phyloP scores from a whole-genome alignment of 2,329 filamentous ascomycete genomes.

The Sclerotinia borealis region DNA sequence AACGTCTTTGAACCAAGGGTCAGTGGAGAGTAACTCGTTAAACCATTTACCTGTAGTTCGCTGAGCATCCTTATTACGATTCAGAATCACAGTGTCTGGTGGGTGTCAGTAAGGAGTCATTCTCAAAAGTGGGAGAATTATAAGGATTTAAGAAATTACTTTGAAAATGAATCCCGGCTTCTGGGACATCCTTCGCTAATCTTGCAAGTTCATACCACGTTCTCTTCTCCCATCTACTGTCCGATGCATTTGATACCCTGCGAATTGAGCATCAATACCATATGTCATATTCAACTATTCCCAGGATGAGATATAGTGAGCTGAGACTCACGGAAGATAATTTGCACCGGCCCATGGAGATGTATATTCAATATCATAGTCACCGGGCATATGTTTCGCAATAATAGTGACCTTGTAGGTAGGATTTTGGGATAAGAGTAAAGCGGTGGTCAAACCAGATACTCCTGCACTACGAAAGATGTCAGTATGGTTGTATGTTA shows the following conservation, averaged over 20 bases:
- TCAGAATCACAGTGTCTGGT: constrained; percentile 47
- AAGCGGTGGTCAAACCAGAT: constrained; percentile 58
- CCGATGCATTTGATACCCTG: constrained; percentile 19
- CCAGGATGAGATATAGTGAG: background rate
- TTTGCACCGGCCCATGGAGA: constrained; percentile 88
- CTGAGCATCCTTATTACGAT: constrained; percentile 30
- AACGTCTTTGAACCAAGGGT: constrained; percentile 69
- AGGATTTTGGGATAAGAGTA: constrained; percentile 51
- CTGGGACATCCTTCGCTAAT: constrained; percentile 58
- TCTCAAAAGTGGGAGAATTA: background rate
- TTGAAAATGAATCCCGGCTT: constrained; percentile 77
- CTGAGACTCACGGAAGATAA: constrained; percentile 57
- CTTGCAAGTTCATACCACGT: constrained; percentile 60
- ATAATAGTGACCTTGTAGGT: constrained; percentile 61
- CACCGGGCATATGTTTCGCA: constrained; percentile 87
- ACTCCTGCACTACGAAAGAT: constrained; percentile 51
- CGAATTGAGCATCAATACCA: constrained; percentile 28
- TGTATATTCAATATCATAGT: constrained; percentile 86
- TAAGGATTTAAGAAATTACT: constrained; percentile 35
- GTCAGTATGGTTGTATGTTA: background rate
- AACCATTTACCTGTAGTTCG: constrained; percentile 38
- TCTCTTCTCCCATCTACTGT: constrained; percentile 51
- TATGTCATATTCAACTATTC: background rate
- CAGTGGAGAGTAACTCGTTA: constrained; percentile 57
- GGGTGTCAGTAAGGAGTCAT: background rate